Conservation (phyloP, 2,329 filamentous ascomycete genomes). For the Apiospora marii region DNA sequence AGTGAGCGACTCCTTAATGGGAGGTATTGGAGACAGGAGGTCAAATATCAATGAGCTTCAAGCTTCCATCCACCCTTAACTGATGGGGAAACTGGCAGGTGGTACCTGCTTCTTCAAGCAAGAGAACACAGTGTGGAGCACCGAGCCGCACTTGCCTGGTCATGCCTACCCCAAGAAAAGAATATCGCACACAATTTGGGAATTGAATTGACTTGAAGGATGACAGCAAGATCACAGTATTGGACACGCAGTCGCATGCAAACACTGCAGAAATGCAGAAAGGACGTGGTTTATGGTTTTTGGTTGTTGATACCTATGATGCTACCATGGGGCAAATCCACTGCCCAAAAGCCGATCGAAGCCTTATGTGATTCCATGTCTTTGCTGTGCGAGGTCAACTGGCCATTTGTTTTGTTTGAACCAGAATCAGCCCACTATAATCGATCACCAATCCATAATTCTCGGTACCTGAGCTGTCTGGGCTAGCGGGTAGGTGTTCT, state of each 20-base stretch:
- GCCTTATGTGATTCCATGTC: slow-evolving; percentile 1
- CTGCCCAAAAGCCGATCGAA: neutral
- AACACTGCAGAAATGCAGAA: neutral
- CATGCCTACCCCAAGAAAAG: slow-evolving; percentile 8
- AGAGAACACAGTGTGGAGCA: neutral
- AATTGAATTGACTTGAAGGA: neutral
- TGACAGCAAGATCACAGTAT: neutral
- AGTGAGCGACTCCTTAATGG: no score
- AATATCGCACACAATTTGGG: slow-evolving; percentile 6
- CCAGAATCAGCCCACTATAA: slow-evolving; percentile 11
- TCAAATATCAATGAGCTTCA: neutral
- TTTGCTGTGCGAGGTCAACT: slow-evolving; percentile 16
- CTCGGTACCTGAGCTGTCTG: slow-evolving; percentile 17
- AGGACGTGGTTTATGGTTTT: neutral
- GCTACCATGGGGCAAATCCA: neutral
- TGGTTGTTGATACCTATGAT: neutral
- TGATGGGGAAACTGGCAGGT: neutral
- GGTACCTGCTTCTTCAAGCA: neutral
- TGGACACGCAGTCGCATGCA: neutral
- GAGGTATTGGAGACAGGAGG: neutral
- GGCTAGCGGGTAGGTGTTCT: neutral
- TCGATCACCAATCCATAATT: slow-evolving; percentile 9
- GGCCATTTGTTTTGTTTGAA: slow-evolving; percentile 7
- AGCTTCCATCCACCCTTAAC: neutral
- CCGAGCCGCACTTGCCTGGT: neutral